phyloP scores from a whole-genome alignment of 1,139 yeast genomes.

The Candida sp. region DNA sequence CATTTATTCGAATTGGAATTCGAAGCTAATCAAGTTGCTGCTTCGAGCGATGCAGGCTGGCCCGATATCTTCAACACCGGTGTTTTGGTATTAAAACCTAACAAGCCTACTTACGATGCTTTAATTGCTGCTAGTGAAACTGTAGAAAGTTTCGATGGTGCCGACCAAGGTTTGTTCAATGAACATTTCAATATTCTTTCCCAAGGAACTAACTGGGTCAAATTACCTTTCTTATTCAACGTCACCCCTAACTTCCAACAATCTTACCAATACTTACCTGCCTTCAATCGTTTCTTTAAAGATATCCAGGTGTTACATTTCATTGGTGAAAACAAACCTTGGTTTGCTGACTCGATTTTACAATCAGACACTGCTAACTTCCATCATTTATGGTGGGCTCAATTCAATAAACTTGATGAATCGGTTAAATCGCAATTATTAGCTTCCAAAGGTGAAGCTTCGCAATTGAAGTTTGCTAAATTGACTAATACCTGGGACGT shows the following conservation, averaged over 20 bases:
- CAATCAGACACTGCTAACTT: constrained; percentile 15
- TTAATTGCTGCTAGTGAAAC: constrained; percentile 13
- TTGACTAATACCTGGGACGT: constrained; percentile 26
- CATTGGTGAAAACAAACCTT: constrained; percentile 27
- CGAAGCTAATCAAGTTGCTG: constrained; percentile 16
- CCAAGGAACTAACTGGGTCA: constrained; percentile 19
- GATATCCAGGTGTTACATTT: constrained; percentile 27
- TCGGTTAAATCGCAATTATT: constrained; percentile 13
- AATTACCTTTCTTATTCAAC: constrained; percentile 28
- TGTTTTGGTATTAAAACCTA: constrained; percentile 25
- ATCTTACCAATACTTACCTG: constrained; percentile 30
- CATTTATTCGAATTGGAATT: constrained; percentile 17
- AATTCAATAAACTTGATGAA: constrained; percentile 19
- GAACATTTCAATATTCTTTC: constrained; percentile 19
- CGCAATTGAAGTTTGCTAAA: constrained; percentile 27
- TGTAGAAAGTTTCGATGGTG: constrained; percentile 28
- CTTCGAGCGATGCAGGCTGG: constrained; percentile 36
- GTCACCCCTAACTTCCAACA: constrained; percentile 26
- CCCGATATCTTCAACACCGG: constrained; percentile 35
- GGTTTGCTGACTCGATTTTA: constrained; percentile 20
- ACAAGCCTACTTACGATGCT: constrained; percentile 12
- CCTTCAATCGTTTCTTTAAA: constrained; percentile 23
- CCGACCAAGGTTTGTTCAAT: constrained; percentile 32
- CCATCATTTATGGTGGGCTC: constrained; percentile 36
- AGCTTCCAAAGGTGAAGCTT: constrained; percentile 24